These are phyloP conservation scores for Eurotiales sp. DNA, from an alignment of 2,329 filamentous ascomycete species.

Conservation along the genomic window DNA sequence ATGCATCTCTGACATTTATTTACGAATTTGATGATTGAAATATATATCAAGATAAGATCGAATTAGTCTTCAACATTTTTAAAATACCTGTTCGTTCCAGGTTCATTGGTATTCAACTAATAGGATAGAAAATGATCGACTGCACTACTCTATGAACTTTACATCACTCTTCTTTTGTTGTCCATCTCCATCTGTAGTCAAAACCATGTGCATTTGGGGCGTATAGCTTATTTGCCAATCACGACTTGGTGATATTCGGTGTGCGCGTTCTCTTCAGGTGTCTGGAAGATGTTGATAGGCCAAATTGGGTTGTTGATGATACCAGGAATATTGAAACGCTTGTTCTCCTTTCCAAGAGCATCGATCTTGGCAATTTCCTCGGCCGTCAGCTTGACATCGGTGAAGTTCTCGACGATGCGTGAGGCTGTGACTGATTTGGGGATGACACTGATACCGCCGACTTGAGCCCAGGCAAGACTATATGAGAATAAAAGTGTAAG, in stretches of 20 bases:
- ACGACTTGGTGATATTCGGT: slow-evolving; percentile 46
- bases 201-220: not conserved
- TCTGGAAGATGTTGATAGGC: slow-evolving; percentile 56
- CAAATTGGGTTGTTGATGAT: slow-evolving; percentile 48
- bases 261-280: slow-evolving; percentile 49
- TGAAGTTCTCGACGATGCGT: slow-evolving; percentile 42
- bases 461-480: slow-evolving; percentile 38
- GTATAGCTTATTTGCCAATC: slow-evolving; percentile 4
- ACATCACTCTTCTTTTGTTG: too few species aligned
- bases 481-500: not conserved
- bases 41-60: too few species aligned
- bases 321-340: slow-evolving; percentile 36
- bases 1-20: not conserved
- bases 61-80: too few species aligned
- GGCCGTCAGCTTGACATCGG: slow-evolving; percentile 37
- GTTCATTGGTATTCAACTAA: not conserved
- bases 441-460: slow-evolving; percentile 39
- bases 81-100: too few species aligned
- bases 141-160: not conserved
- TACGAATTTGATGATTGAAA: not conserved
- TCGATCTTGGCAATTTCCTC: slow-evolving; percentile 36
- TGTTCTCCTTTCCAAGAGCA: slow-evolving; percentile 29
- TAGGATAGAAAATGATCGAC: not conserved
- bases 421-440: slow-evolving; percentile 43
- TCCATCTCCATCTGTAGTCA: not conserved